These are phyloP conservation scores for Torrubiellomyces zombiae DNA, from an alignment of 2,329 filamentous ascomycete genomes.

Conservation along the genomic window DNA sequence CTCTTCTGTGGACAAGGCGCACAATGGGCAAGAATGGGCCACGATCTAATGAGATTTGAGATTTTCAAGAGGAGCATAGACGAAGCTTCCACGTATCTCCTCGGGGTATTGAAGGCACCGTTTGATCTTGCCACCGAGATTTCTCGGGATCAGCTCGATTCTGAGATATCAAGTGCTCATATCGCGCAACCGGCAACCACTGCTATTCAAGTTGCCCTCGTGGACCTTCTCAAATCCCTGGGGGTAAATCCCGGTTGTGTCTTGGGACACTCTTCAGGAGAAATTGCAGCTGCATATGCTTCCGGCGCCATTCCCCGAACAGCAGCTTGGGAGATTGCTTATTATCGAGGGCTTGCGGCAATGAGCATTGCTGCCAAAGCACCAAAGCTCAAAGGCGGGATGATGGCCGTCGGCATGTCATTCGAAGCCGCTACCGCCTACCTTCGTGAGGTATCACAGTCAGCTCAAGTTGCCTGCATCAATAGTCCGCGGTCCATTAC, in stretches of 20 bases:
- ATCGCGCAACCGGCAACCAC: slow-evolving; percentile 25
- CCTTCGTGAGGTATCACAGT: slow-evolving; percentile 7
- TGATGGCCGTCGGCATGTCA: slow-evolving; percentile 24
- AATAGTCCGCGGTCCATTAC: slow-evolving; percentile 27
- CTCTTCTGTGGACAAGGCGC: slow-evolving; percentile 27
- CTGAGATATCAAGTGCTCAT: slow-evolving; percentile 16
- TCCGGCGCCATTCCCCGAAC: slow-evolving; percentile 17
- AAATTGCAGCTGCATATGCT: slow-evolving; percentile 28
- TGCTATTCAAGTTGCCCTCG: slow-evolving; percentile 23
- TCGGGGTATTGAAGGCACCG: slow-evolving; percentile 11
- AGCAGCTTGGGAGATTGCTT: slow-evolving; percentile 24
- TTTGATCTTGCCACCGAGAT: slow-evolving; percentile 22
- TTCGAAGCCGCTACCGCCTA: slow-evolving; percentile 11
- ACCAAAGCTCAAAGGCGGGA: slow-evolving; percentile 17
- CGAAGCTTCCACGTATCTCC: slow-evolving; percentile 15
- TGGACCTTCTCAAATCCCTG: slow-evolving; percentile 20
- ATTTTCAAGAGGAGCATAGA: slow-evolving; percentile 23
- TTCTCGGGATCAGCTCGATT: slow-evolving; percentile 9
- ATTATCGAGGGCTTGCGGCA: slow-evolving; percentile 21
- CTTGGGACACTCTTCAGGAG: slow-evolving; percentile 29
- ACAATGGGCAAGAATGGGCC: slow-evolving; percentile 26
- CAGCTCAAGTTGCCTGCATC: slow-evolving; percentile 23
- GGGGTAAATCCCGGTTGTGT: slow-evolving; percentile 16
- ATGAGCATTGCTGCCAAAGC: slow-evolving; percentile 11
- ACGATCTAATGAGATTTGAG: slow-evolving; percentile 22